A percentile compares a stretch with the other conserved stretches of the same genome.
phyloP scores from a whole-genome alignment of 805 yeast species.

The Candida takata region DNA sequence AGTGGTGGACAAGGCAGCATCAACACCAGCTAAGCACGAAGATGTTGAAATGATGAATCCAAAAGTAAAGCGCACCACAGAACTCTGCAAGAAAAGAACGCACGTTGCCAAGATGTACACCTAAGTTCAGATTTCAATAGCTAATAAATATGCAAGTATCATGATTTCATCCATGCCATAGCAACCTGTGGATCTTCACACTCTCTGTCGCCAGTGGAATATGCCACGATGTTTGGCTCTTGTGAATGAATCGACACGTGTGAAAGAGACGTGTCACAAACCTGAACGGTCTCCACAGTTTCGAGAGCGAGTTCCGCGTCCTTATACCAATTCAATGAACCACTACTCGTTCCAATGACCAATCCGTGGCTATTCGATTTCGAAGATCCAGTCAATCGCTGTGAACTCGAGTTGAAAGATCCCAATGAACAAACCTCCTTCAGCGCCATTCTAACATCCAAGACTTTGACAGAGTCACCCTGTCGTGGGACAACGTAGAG shows the following conservation, averaged over 20 bases:
- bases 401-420: conserved; percentile 11
- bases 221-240: conserved; percentile 13
- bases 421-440: conserved; percentile 9
- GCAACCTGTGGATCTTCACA: conserved; percentile 7
- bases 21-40: background rate
- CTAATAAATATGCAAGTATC: no score
- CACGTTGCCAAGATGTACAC: no score
- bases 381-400: conserved; percentile 20
- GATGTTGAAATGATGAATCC: background rate
- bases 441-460: conserved; percentile 29
- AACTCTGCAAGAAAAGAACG: background rate
- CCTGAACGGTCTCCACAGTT: background rate
- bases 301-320: conserved; percentile 20
- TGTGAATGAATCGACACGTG: conserved; percentile 11
- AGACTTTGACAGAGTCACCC: conserved; percentile 23
- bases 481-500: conserved; percentile 28
- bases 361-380: conserved; percentile 21
- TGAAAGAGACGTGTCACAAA: conserved; percentile 9
- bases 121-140: no score
- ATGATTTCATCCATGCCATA: conserved; percentile 2
- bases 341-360: conserved; percentile 22
- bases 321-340: conserved; percentile 15
- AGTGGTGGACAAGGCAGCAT: background rate
- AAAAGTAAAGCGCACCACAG: background rate
- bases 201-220: conserved; percentile 16